Evolutionary conservation across 108 stramenopile genomes (phyloP).

Genomic region (Skeletonema costatum): DNA sequence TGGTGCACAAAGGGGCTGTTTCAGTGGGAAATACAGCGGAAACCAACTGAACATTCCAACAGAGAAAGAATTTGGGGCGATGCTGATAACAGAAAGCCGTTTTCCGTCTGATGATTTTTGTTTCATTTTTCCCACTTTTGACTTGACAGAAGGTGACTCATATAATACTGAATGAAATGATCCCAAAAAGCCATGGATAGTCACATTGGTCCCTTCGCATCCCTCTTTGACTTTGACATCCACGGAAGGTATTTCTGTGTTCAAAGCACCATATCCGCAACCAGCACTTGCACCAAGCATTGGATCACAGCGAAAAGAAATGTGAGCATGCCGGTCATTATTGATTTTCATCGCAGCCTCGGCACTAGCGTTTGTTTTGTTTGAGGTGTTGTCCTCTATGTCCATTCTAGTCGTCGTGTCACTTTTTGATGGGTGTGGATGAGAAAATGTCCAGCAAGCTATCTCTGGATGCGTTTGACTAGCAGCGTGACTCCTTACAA

Average conservation of each 20-base stretch:
- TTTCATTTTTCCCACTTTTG: constrained; percentile 1
- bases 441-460: constrained; percentile 87
- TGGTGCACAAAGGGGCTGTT: constrained; percentile 76
- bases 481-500: constrained; percentile 94
- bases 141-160: constrained; percentile 22
- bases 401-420: constrained; percentile 6
- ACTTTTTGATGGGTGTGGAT: constrained; percentile 60
- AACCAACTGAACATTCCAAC: constrained; percentile 98
- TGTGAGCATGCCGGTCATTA: constrained; percentile 50
- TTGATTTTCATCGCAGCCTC: constrained; percentile 22
- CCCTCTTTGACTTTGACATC: background rate
- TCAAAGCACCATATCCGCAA: constrained; percentile 70
- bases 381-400: background rate
- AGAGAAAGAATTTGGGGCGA: constrained; percentile 90
- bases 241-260: constrained; percentile 47
- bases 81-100: constrained; percentile 72
- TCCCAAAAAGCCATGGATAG: constrained; percentile 94
- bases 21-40: constrained; percentile 93
- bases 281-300: constrained; percentile 53
- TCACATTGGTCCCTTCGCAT: constrained; percentile 25
- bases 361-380: constrained; percentile 6
- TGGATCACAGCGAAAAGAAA: constrained; percentile 61
- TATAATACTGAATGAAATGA: constrained; percentile 93
- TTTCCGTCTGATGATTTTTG: constrained; percentile 11
- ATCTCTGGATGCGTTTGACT: constrained; percentile 82